Evolutionary conservation across 1,284 basidiomycete genomes (phyloP).

Genomic region (Xerocomus nothofagi): DNA sequence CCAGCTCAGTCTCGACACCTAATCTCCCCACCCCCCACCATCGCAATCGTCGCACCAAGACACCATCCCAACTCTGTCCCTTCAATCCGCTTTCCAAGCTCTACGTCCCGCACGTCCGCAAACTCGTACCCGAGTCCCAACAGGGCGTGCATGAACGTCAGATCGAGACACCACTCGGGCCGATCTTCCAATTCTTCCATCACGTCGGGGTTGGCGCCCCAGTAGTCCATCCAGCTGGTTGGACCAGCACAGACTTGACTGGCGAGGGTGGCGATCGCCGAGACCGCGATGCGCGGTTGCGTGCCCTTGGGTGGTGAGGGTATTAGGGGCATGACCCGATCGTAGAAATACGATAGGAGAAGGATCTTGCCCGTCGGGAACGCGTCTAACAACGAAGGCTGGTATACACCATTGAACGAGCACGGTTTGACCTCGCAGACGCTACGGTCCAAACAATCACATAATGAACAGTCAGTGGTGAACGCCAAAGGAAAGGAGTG

Average conservation of each 20-base stretch:
- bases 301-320: constrained; percentile 24
- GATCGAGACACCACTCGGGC: constrained; percentile 93
- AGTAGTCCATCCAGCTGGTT: constrained; percentile 56
- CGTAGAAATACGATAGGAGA: constrained; percentile 96
- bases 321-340: constrained; percentile 85
- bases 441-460: constrained; percentile 39
- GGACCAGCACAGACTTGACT: constrained; percentile 72
- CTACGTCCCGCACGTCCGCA: constrained; percentile 61
- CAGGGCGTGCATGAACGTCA: constrained; percentile 93
- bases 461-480: constrained; percentile 9
- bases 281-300: constrained; percentile 50
- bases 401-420: constrained; percentile 97
- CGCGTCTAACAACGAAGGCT: constrained; percentile 89
- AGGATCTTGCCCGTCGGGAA: constrained; percentile 82
- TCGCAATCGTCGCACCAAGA: constrained; percentile 79
- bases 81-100: constrained; percentile 85
- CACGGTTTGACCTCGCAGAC: constrained; percentile 90
- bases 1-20: constrained; percentile 43
- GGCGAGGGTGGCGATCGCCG: constrained; percentile 66
- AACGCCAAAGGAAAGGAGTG: background rate
- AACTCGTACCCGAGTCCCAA: constrained; percentile 87
- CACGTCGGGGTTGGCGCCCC: constrained; percentile 52
- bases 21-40: constrained; percentile 65
- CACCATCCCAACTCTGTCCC: constrained; percentile 97
- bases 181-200: constrained; percentile 79